Evolutionary conservation across 495 filamentous ascomycete species (phyloP).

Genomic region (Durotheca rogersii): DNA sequence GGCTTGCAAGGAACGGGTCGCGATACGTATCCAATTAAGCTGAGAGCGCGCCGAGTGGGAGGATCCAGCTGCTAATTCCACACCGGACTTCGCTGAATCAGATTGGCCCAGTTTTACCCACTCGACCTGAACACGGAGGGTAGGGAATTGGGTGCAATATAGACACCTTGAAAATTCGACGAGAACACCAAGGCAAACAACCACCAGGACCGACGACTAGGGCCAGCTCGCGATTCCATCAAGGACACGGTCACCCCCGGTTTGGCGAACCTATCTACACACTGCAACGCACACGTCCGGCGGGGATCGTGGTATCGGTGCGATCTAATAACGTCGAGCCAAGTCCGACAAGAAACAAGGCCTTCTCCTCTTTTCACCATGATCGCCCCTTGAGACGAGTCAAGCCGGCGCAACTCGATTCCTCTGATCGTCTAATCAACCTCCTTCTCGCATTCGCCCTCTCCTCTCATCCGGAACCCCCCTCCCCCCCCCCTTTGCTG

Average conservation of each 20-base stretch:
- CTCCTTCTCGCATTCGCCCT: background rate
- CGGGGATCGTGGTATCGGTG: no score
- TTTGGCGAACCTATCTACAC: no score
- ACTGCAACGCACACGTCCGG: no score
- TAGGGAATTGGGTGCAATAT: background rate
- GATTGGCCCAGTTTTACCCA: background rate
- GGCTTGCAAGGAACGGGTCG: slow-evolving; percentile 12
- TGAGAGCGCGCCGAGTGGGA: background rate
- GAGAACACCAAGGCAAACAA: slow-evolving; percentile 14
- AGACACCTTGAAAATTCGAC: slow-evolving; percentile 5
- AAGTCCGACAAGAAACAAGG: no score
- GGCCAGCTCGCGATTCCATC: slow-evolving; percentile 4
- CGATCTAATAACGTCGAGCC: no score
- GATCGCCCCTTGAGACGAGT: slow-evolving; percentile 9
- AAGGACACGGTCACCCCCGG: background rate
- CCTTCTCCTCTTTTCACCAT: slow-evolving; percentile 2
- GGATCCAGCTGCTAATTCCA: background rate
- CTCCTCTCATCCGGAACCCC: background rate
- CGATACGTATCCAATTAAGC: slow-evolving; percentile 16
- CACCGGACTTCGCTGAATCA: background rate
- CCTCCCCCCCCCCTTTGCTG: background rate
- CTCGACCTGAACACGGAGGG: background rate
- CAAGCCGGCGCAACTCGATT: slow-evolving; percentile 7
- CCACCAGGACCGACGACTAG: no score
- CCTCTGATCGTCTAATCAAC: no score